A percentile compares a stretch with the other conserved stretches of the same genome.
Evolutionary conservation across 495 filamentous ascomycete genomes (phyloP).

Genomic region (Hypoxylon perforatum): DNA sequence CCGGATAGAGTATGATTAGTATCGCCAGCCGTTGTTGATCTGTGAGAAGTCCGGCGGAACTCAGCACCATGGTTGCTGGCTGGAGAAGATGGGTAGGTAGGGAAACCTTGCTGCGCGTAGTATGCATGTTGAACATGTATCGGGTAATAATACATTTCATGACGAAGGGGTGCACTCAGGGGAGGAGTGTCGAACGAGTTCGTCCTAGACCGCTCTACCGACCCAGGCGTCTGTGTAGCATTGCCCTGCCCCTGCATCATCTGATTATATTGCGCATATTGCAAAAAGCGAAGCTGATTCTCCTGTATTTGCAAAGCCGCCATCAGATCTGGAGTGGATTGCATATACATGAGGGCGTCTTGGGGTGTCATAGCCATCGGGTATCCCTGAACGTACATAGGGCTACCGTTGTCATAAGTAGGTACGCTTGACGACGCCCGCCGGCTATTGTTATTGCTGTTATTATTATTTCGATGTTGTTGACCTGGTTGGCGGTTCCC

Average conservation of each 20-base stretch:
- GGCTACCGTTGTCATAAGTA: conserved; percentile 50
- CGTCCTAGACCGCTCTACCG: conserved; percentile 60
- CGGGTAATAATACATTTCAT: conserved; percentile 59
- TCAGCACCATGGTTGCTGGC: conserved; percentile 54
- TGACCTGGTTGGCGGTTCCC: conserved; percentile 65
- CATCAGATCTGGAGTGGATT: conserved; percentile 57
- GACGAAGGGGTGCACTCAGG: conserved; percentile 61
- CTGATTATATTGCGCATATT: conserved; percentile 60
- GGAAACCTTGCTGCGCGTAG: conserved; percentile 47
- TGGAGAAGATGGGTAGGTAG: conserved; percentile 61
- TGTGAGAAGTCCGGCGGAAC: conserved; percentile 61
- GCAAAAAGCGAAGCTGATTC: conserved; percentile 58
- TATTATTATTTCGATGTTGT: conserved; percentile 61
- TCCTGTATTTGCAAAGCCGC: conserved; percentile 51
- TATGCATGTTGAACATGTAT: conserved; percentile 45
- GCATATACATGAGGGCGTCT: conserved; percentile 58
- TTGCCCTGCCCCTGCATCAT: conserved; percentile 57
- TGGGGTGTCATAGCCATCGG: conserved; percentile 46
- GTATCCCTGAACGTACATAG: conserved; percentile 45
- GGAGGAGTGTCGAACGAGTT: conserved; percentile 66
- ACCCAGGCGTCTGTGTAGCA: conserved; percentile 51
- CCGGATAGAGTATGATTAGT: conserved; percentile 51
- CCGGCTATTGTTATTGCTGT: conserved; percentile 52
- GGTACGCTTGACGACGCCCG: conserved; percentile 52
- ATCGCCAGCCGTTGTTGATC: conserved; percentile 54